Evolutionary conservation across 2,329 filamentous ascomycete species (phyloP).

Genomic region (Talaromyces sp.): DNA sequence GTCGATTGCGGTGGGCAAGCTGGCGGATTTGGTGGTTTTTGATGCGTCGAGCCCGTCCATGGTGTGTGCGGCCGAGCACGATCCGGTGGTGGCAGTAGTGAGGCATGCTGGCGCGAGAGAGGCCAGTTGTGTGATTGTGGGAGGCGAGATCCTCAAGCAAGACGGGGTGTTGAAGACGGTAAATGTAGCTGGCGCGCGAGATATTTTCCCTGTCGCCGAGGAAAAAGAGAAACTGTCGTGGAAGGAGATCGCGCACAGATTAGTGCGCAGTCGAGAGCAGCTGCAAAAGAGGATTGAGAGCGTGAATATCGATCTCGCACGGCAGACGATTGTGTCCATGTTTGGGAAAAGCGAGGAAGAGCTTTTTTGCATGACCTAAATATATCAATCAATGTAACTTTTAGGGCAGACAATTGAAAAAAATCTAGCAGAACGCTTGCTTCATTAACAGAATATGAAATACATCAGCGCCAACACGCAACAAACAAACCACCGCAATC

Average conservation of each 20-base stretch:
- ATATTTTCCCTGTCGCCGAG: background rate
- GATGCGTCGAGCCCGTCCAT: slow-evolving; percentile 20
- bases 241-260: background rate
- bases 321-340: background rate
- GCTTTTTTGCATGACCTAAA: background rate
- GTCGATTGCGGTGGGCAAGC: slow-evolving; percentile 22
- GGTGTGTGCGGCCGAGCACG: slow-evolving; percentile 20
- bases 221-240: background rate
- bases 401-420: background rate
- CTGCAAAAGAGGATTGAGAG: background rate
- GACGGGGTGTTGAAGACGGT: background rate
- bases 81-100: slow-evolving; percentile 25
- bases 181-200: background rate
- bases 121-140: slow-evolving; percentile 24
- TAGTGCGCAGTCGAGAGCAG: background rate
- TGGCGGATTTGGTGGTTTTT: slow-evolving; percentile 26
- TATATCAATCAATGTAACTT: no score
- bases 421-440: background rate
- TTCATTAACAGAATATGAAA: slow-evolving; percentile 1
- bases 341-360: background rate
- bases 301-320: background rate
- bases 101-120: slow-evolving; percentile 22
- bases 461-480: background rate
- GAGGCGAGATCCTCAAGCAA: slow-evolving; percentile 14
- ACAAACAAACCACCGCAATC: background rate